Evolutionary conservation across 164 flowering plant genomes (phyloP).

Genomic region (Sedum album): DNA sequence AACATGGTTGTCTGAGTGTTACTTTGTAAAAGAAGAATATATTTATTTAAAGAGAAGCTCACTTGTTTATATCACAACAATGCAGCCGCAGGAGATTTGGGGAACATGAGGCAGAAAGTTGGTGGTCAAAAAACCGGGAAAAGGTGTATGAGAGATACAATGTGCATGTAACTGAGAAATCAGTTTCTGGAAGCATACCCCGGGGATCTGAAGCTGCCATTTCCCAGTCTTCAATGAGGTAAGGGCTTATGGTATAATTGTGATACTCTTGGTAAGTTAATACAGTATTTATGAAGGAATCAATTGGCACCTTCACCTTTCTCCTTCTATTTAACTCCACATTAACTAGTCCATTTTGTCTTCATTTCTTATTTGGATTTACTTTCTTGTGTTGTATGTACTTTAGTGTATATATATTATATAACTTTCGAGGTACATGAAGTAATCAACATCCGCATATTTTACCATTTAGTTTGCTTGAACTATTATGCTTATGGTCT

Average conservation of each 20-base stretch:
- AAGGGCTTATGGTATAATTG: constrained; percentile 4
- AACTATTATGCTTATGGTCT: no score
- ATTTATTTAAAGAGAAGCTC: no score
- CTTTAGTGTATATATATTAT: background rate
- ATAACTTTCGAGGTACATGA: background rate
- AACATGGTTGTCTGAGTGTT: background rate
- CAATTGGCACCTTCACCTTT: background rate
- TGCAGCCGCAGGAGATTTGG: constrained; percentile 75
- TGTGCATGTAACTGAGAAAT: constrained; percentile 47
- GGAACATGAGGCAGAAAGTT: constrained; percentile 63
- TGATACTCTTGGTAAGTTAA: background rate
- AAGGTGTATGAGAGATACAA: constrained; percentile 62
- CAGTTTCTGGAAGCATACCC: constrained; percentile 33
- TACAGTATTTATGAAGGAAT: background rate
- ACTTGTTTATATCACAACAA: background rate
- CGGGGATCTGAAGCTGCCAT: constrained; percentile 41
- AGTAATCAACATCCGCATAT: background rate
- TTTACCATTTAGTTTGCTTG: no score
- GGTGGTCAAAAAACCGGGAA: constrained; percentile 80
- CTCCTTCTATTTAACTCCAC: background rate
- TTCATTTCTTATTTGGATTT: background rate
- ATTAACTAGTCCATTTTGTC: background rate
- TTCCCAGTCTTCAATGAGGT: constrained; percentile 26
- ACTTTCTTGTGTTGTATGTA: background rate
- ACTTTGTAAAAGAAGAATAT: no score